A percentile compares a stretch with the other conserved stretches of the same genome.
Conservation (phyloP, 495 filamentous ascomycete genomes). For the Neurospora sublineolata region DNA sequence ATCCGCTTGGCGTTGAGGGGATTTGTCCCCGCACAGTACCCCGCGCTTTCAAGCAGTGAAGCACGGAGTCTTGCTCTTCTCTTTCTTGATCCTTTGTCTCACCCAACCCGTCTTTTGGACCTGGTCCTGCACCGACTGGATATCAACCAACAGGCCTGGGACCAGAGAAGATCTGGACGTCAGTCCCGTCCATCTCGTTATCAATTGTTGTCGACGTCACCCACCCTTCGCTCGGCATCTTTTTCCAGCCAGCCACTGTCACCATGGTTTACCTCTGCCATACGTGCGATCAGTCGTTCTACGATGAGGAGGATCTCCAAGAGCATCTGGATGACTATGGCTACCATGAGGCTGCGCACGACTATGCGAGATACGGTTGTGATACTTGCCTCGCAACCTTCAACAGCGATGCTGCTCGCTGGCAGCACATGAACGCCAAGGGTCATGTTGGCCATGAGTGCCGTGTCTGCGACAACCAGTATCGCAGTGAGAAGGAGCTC, state of each 20-base stretch:
- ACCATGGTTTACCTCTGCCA: neutral
- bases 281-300: neutral
- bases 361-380: conserved; percentile 3
- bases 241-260: neutral
- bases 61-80: neutral
- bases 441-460: conserved; percentile 16
- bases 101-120: neutral
- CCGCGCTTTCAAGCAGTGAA: neutral
- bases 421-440: conserved; percentile 14
- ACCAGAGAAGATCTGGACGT: neutral
- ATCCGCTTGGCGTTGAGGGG: neutral
- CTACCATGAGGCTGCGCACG: neutral
- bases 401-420: neutral
- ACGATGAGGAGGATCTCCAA: neutral
- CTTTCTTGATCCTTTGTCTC: neutral
- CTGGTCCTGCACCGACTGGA: neutral
- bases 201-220: neutral
- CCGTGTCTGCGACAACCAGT: conserved; percentile 8
- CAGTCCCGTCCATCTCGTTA: neutral
- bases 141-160: neutral
- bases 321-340: neutral
- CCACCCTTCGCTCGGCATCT: neutral
- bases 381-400: conserved; percentile 14
- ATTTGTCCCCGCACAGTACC: neutral
- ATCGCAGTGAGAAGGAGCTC: neutral